Base-by-base conservation (phyloP, 257 asterid genomes). In the Primulina eburnea region DNA sequence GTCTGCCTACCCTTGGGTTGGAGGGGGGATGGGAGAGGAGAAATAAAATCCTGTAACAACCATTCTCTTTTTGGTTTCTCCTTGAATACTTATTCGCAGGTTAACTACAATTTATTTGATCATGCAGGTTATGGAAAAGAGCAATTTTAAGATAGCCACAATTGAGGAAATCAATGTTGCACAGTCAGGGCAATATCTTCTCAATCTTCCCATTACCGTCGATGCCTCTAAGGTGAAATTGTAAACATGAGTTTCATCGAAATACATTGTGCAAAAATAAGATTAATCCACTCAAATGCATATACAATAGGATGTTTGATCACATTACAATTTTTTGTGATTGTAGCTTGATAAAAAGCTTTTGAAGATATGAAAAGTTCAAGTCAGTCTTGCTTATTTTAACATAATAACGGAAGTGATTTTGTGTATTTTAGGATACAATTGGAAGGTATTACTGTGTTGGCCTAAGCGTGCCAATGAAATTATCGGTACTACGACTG, bases 401-500 rank as follows among this genome's bases (percentile, higher is more conserved):
- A 7, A 30, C 59, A 18, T 62, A 18, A 20, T 34, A 56, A 9
- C 16, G 50, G 66, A 28, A 4, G 38, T 60, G 40, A 62, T 32
- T 28, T 60, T 53, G n/a, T 35, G 53, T 67, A 34, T 80, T 7
- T 71, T 58, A 90, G 97, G 97, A 90, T 67, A 28, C 96, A 8
- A 86, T 90, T 50, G 97, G 97, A 82, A 73, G 96, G 78, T 92
- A 88, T 78, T 87, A 76, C 71, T 89, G 91, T 21, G 96, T 87
- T 18, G 96, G 96, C 28, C 90, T 93, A 50, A 85, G 90, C 96
- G 96, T 28, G 99, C 96, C 56, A 93, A 90, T 70, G 97, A 90
- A 86, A 90, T 93, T 73, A 93, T 93, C 64, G 99, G 99, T 79
- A 86, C 83, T 37, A 93, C 99, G 2, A 93, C 99, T 6, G 99